Base-by-base conservation (phyloP, 305 asterid species). In the Caryopteris hybrid region DNA sequence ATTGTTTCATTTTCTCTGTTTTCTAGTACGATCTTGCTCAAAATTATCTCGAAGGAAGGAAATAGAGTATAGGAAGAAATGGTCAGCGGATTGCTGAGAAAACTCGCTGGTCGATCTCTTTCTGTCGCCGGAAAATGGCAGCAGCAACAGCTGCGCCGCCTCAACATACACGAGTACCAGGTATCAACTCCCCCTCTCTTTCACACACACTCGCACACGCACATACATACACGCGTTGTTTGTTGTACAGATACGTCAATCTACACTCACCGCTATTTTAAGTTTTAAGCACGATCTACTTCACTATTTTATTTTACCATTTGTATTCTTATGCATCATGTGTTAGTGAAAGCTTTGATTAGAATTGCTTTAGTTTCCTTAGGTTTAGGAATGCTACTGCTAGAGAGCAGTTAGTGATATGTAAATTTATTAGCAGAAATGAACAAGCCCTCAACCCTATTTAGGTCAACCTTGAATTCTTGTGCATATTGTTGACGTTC, bases 81-180 rank as follows among this genome's bases (percentile, higher is more conserved):
- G 98, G 95, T 84, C 73, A 75, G 98, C 78, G 89, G 91, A 73
- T 76, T 91, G 89, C 65, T 94, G 39, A 81, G 92, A 14, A 94
- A 84, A 74, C 84, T 94, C 9, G 96, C 92, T 56, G 61, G 61
- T 61, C 88, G 88, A 52, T 85, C 99, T 39, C 86, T 94, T 52
- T 84, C 96, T 63, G 79, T 82, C 62, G 95, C 98, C 83, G 97
- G 99, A 8, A 89, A 85, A 81, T 94, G 99, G 99, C 98, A 94
- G 75, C 96, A 91, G 71, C 99, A 94, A 47, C 99, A 91, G 87
- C 96, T 91, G 75, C 98, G 97, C 75, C 96, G 97, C 78, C 96
- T 94, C 85, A 94, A 94, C 77, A 81, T 94, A 61, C 98, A 94
- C 73, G 99, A 94, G 61, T 94, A 91, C 74, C 99, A 91, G 96